These are phyloP conservation scores for Trichoderma afroharzianum DNA, from an alignment of 2,329 filamentous ascomycete genomes.

Conservation along the genomic window DNA sequence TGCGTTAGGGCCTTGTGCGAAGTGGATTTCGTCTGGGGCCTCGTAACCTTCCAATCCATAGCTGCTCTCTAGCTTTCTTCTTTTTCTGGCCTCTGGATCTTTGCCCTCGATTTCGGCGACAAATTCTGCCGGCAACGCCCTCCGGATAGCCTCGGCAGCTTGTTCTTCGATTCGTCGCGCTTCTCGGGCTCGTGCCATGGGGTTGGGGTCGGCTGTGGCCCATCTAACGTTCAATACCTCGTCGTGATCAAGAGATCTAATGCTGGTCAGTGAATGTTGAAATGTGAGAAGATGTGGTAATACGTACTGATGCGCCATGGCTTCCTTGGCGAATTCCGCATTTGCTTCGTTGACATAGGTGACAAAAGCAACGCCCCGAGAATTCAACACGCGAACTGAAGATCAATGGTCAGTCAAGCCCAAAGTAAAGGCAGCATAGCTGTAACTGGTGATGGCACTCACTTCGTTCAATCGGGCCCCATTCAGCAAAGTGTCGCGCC, in stretches of 20 bases:
- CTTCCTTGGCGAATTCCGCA: slow-evolving; percentile 86
- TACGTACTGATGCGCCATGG: slow-evolving; percentile 79
- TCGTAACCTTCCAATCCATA: slow-evolving; percentile 92
- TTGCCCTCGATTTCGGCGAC: slow-evolving; percentile 91
- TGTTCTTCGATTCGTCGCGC: slow-evolving; percentile 88
- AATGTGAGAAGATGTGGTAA: background rate
- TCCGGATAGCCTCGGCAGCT: slow-evolving; percentile 86
- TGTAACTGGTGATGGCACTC: slow-evolving; percentile 24
- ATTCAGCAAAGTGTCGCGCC: slow-evolving; percentile 91
- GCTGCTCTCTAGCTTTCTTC: slow-evolving; percentile 81
- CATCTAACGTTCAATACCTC: slow-evolving; percentile 95
- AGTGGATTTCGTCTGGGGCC: slow-evolving; percentile 91
- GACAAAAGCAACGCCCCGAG: slow-evolving; percentile 86
- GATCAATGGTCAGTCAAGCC: background rate
- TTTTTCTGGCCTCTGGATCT: slow-evolving; percentile 80
- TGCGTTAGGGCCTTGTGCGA: slow-evolving; percentile 70
- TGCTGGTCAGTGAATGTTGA: background rate
- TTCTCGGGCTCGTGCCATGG: slow-evolving; percentile 88
- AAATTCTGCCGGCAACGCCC: slow-evolving; percentile 83
- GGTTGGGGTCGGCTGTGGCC: slow-evolving; percentile 96
- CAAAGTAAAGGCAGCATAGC: background rate
- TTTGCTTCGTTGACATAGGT: slow-evolving; percentile 91
- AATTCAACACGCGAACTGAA: slow-evolving; percentile 73
- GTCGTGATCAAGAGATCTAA: slow-evolving; percentile 69
- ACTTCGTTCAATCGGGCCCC: slow-evolving; percentile 84